Conservation (phyloP, 2,329 filamentous ascomycete genomes). For the Xylaria sp. region DNA sequence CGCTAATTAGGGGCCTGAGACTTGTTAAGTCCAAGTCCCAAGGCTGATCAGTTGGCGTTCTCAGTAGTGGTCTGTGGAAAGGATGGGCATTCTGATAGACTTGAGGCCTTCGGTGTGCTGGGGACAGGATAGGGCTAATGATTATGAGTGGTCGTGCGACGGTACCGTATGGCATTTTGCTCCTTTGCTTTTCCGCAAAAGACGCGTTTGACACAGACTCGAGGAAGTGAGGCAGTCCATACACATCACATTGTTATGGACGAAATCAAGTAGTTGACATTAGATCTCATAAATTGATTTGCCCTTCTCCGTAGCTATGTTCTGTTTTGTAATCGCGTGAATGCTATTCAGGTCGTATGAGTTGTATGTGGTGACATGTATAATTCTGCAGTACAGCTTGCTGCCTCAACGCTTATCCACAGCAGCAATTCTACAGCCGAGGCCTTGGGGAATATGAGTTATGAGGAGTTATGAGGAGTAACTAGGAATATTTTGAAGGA, state of each 20-base stretch:
- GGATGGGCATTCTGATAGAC: slow-evolving; percentile 28
- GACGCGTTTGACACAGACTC: slow-evolving; percentile 4
- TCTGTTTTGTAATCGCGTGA: background rate
- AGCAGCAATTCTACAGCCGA: background rate
- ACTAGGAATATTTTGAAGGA: background rate
- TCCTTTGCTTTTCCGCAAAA: slow-evolving; percentile 7
- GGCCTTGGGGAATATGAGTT: background rate
- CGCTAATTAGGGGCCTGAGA: slow-evolving; percentile 1
- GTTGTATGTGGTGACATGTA: background rate
- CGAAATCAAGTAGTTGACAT: slow-evolving; percentile 27
- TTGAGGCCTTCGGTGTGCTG: slow-evolving; percentile 18
- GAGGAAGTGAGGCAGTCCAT: slow-evolving; percentile 19
- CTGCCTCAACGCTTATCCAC: background rate
- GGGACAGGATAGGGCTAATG: slow-evolving; percentile 16
- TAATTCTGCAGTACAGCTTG: background rate
- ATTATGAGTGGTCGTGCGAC: slow-evolving; percentile 12
- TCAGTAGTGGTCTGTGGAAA: slow-evolving; percentile 17
- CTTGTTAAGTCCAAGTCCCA: slow-evolving; percentile 3
- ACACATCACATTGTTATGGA: slow-evolving; percentile 15
- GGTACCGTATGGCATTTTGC: slow-evolving; percentile 10
- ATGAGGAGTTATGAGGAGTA: too few species aligned
- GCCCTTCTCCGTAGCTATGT: slow-evolving; percentile 10
- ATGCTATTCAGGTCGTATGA: background rate
- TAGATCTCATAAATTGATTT: slow-evolving; percentile 38
- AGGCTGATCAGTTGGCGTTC: background rate